Percentiles rank a stretch among this genome's conserved stretches.
These are phyloP conservation scores for Deuterostichococcus epilithicus DNA, from an alignment of 139 green algal genomes.

Conservation along the genomic window DNA sequence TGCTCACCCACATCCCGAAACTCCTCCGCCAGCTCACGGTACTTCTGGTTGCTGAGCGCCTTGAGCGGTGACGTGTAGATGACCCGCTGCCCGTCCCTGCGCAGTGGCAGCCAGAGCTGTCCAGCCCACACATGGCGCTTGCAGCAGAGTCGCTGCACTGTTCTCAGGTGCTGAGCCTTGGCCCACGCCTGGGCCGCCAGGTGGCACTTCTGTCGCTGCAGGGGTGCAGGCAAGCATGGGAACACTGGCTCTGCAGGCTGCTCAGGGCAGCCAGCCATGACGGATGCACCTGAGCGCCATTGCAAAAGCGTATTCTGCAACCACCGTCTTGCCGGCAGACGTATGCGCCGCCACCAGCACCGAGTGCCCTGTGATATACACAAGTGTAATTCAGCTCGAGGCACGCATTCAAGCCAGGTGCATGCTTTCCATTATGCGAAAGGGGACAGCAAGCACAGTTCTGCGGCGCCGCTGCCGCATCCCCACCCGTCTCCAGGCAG, in stretches of 20 bases:
- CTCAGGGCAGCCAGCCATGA: too few species aligned
- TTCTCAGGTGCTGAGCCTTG: too few species aligned
- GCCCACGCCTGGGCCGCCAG: too few species aligned
- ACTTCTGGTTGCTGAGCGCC: conserved; percentile 85
- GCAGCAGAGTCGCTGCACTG: too few species aligned
- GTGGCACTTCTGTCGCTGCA: too few species aligned
- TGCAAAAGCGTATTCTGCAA: conserved; percentile 80
- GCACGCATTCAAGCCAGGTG: too few species aligned
- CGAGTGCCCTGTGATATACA: conserved; percentile 35
- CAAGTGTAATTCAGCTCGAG: not conserved
- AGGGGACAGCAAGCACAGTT: not conserved
- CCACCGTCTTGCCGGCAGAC: conserved; percentile 77
- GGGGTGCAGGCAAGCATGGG: too few species aligned
- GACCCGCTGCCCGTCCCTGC: conserved; percentile 50
- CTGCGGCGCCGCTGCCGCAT: not conserved
- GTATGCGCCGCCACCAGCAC: conserved; percentile 67
- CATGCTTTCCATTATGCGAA: not conserved
- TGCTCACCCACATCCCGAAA: conserved; percentile 57
- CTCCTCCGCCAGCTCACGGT: conserved; percentile 70
- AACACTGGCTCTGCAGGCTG: too few species aligned
- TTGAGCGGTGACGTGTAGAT: conserved; percentile 89
- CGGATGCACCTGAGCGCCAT: conserved; percentile 67
- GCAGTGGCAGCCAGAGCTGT: not conserved
- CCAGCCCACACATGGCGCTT: not conserved
- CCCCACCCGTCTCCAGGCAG: conserved; percentile 52